Conservation (phyloP, 306 rosid genomes). For the Mimosa bimucronata region DNA sequence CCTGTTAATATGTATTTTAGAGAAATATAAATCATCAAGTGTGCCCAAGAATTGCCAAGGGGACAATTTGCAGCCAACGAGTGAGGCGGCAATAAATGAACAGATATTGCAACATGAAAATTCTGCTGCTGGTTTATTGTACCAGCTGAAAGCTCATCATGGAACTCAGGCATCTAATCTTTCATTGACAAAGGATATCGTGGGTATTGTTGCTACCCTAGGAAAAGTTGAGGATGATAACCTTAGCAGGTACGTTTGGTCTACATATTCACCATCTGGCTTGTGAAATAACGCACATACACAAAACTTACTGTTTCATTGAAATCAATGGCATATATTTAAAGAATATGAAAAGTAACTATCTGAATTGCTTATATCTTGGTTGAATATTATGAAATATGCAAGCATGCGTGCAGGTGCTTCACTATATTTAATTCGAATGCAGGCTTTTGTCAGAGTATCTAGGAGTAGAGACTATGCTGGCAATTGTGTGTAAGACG, state of each 20-base stretch:
- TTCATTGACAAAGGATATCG: constrained; percentile 58
- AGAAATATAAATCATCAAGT: constrained; percentile 57
- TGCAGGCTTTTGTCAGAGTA: constrained; percentile 88
- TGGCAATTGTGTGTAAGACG: constrained; percentile 83
- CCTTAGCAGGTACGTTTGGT: constrained; percentile 65
- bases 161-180: constrained; percentile 57
- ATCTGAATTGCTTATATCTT: constrained; percentile 5
- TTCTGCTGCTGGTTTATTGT: constrained; percentile 75
- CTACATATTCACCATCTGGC: constrained; percentile 27
- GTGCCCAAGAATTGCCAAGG: constrained; percentile 39
- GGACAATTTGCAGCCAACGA: constrained; percentile 39
- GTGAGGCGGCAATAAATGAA: constrained; percentile 59
- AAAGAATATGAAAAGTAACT: neutral
- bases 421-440: constrained; percentile 39
- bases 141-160: constrained; percentile 60
- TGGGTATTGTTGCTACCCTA: constrained; percentile 80
- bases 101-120: constrained; percentile 63
- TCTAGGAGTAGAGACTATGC: constrained; percentile 74
- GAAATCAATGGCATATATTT: constrained; percentile 11
- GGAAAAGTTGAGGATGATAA: constrained; percentile 67
- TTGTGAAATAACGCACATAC: constrained; percentile 18
- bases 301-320: constrained; percentile 26
- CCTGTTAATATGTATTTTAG: constrained; percentile 47
- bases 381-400: constrained; percentile 31
- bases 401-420: constrained; percentile 24